Percentiles rank a stretch among this genome's conserved stretches.
Evolutionary conservation across 805 yeast species (phyloP).

Genomic region (Nakazawaea anatomiae): DNA sequence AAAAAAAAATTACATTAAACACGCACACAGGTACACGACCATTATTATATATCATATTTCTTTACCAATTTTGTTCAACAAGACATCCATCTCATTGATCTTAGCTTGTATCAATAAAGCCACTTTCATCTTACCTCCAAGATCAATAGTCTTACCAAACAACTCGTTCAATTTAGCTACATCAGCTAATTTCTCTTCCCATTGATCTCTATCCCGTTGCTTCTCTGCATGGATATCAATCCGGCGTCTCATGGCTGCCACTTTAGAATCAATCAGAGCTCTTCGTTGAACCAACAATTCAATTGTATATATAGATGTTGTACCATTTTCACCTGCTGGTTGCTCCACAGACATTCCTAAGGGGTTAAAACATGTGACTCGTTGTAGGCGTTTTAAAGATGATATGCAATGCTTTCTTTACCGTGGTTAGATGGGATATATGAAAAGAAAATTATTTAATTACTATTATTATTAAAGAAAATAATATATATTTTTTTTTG

Average conservation of each 20-base stretch:
- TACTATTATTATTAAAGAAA: no score
- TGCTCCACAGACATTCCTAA: neutral
- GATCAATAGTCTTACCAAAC: neutral
- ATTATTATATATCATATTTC: no score
- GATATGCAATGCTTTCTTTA: no score
- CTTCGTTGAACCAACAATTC: neutral
- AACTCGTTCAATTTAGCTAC: neutral
- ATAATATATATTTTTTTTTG: no score
- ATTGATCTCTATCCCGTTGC: neutral
- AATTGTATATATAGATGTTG: neutral
- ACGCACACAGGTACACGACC: no score
- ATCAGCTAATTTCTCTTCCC: neutral
- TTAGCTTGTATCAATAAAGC: neutral
- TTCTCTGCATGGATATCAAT: neutral
- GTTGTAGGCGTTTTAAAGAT: neutral
- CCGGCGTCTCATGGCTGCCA: neutral
- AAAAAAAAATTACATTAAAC: no score
- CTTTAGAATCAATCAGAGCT: neutral
- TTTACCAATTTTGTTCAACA: neutral
- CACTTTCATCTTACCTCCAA: neutral
- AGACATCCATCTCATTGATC: neutral
- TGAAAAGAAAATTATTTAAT: no score
- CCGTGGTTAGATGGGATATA: no score
- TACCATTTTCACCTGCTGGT: neutral
- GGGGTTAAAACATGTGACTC: neutral